Base-by-base conservation (phyloP, 108 stramenopile species). In the Cyclostephanos invisitatus region DNA sequence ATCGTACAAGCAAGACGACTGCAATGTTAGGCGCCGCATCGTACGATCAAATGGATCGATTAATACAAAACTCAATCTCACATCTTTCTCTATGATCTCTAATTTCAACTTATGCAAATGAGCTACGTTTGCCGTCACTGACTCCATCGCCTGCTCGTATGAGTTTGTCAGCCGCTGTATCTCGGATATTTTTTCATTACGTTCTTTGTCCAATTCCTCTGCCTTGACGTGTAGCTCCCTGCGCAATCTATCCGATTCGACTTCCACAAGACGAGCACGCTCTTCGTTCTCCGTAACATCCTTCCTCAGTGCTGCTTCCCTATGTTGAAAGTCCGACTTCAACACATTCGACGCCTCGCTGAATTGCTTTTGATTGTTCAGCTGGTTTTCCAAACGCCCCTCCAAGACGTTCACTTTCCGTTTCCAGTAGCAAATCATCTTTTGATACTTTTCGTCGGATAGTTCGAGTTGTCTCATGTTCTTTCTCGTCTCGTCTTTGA, bases 21-120 rank as follows among this genome's bases (percentile, higher is more conserved):
- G 4, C 32, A 32, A 32, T 3, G 32, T 32, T 4, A 32, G 29
- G 35, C 17, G 47, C 7, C 51, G 20, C 21, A 17, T 15, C 4
- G 32, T 20, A 37, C 14, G 29, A 8, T 24, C 29, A 28, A 28
- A 38, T 2, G 35, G 32, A 51, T 51, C 70, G 25, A 15, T 8
- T 29, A 0, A 71, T 24, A 36, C 21, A 58, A 11, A n/a, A 46
- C 7, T 20, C 8, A 65, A n/a, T n/a, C 73, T 74, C 49, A 74
- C 72, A 36, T 80, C 79, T 64, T 73, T 80, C 49, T 60, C 38
- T n/a, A 63, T 46, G 22, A 55, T 18, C 49, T 80, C 46, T 22
- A 64, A 12, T 42, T 59, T 80, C 25, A 72, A 36, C 35, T 68
- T 51, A 20, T 80, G 46, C 8, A 80, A 72, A 12, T 68, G 29